Base-by-base conservation (phyloP, 192 early-diverging fungal species). In the Rhizoclosmatium sp. region DNA sequence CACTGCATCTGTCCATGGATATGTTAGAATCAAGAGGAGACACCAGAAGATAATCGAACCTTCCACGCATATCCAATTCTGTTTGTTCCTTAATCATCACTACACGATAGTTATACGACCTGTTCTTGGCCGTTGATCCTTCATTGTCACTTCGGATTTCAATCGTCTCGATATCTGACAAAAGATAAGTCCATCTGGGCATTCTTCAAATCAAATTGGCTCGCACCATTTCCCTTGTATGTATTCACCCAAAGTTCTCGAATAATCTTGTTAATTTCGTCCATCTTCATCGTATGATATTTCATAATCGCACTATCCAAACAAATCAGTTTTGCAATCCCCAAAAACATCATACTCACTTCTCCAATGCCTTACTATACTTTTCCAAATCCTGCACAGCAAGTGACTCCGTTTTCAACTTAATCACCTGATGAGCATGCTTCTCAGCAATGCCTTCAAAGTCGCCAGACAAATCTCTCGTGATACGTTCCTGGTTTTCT, bases 181-280 rank as follows among this genome's bases (percentile, higher is more conserved):
- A n/a, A 31, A 31, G 31, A 31, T 31, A 31, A 31, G 31, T 31
- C 31, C 31, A 31, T 31, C 31, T 31, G 31, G 31, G 31, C 31
- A 31, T 31, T 31, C 31, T 31, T 31, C 31, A 31, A 31, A 31
- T 31, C 31, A 31, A 31, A 31, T 31, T 31, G 31, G 31, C 59
- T 19, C 84, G 60, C 71, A 93, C 93, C 93, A 67, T 87, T 92
- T 23, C 98, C 98, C 74, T 91, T 92, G 86, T 99, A 99, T 0
- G 97, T 98, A 69, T 95, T 95, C 14, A 91, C 88, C 98, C 98
- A 99, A 44, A 99, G 86, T 75, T 99, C 97, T 16, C 92, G 90
- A 78, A 99, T 99, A 65, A 94, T 93, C 82, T 94, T 93, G 84
- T 99, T 99, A 73, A 99, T 91, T 82, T 98, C 96, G 49, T 95